Conservation (phyloP, 495 filamentous ascomycete species). For the Penicillium macrosclerotiorum region DNA sequence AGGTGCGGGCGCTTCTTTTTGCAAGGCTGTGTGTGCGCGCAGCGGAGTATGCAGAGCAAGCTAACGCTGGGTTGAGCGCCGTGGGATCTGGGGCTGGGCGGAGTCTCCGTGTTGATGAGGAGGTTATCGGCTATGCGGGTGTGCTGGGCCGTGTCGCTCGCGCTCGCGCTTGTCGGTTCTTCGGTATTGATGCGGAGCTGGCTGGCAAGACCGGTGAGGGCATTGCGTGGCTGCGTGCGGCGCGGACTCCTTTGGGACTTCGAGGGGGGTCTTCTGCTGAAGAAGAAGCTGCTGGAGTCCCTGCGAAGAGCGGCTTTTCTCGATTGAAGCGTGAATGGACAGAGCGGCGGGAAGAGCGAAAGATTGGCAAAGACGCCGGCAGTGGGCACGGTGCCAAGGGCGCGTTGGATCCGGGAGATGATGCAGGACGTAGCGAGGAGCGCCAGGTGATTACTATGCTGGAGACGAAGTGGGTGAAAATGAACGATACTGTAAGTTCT, state of each 20-base stretch:
- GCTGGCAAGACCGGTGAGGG: slow-evolving; percentile 75
- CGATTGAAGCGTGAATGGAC: slow-evolving; percentile 51
- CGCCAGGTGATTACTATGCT: slow-evolving; percentile 81
- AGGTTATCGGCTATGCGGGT: slow-evolving; percentile 66
- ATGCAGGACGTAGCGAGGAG: slow-evolving; percentile 83
- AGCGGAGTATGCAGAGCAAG: slow-evolving; percentile 53
- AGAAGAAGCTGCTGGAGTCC: slow-evolving; percentile 17
- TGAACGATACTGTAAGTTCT: slow-evolving; percentile 82
- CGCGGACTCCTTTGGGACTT: slow-evolving; percentile 67
- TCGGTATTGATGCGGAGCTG: slow-evolving; percentile 84
- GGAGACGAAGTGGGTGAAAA: slow-evolving; percentile 83
- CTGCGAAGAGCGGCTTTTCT: slow-evolving; percentile 46
- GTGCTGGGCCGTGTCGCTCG: slow-evolving; percentile 69
- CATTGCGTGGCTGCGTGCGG: slow-evolving; percentile 79
- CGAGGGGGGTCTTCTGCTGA: slow-evolving; percentile 13
- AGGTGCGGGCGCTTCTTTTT: slow-evolving; percentile 83
- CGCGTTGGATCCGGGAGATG: slow-evolving; percentile 68
- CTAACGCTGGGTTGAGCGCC: slow-evolving; percentile 44
- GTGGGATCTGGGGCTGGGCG: slow-evolving; percentile 30
- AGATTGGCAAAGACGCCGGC: slow-evolving; percentile 72
- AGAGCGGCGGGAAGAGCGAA: slow-evolving; percentile 46
- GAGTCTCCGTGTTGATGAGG: slow-evolving; percentile 47
- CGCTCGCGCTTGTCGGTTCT: slow-evolving; percentile 83
- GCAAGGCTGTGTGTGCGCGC: slow-evolving; percentile 78
- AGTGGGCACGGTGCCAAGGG: slow-evolving; percentile 55